Conservation (phyloP, 129 eudicot genomes). For the Helianthus tuberosus region DNA sequence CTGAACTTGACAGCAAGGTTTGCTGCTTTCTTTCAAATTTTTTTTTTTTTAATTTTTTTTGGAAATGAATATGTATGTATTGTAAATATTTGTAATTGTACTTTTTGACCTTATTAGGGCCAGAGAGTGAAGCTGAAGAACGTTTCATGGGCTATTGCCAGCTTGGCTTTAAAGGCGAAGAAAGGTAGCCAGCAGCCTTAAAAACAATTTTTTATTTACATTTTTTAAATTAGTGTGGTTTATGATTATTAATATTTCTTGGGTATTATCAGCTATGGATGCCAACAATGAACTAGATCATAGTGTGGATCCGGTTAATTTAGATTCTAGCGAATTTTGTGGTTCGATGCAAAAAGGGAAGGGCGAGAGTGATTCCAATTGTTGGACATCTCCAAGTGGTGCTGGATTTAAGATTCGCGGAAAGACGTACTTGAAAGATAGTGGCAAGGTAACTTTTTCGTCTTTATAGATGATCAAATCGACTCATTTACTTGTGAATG, state of each 20-base stretch:
- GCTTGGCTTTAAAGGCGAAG: constrained; percentile 49
- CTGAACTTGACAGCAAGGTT: constrained; percentile 60
- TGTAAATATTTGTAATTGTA: constrained; percentile 1
- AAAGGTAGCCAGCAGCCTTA: constrained; percentile 46
- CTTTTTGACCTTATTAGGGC: constrained; percentile 46
- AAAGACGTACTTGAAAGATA: constrained; percentile 81
- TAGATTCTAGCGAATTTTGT: constrained; percentile 58
- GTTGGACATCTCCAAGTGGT: constrained; percentile 94
- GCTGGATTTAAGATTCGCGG: constrained; percentile 93
- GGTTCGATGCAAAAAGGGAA: constrained; percentile 82
- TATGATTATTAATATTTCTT: not conserved
- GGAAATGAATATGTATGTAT: constrained; percentile 19
- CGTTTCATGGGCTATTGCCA: constrained; percentile 77
- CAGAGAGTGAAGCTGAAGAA: constrained; percentile 77
- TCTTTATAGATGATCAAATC: not conserved
- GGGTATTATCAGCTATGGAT: constrained; percentile 44
- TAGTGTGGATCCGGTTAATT: constrained; percentile 46
- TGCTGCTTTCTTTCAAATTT: constrained; percentile 8
- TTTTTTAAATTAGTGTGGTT: not conserved
- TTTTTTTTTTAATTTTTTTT: not conserved
- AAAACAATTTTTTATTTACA: not conserved
- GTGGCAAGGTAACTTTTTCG: constrained; percentile 54
- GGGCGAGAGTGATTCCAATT: constrained; percentile 65
- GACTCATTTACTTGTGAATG: too few relatives aligned
- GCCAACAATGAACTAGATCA: constrained; percentile 51